Percentiles rank a stretch among this genome's conserved stretches.
These are phyloP conservation scores for Stachybotrys echinatus DNA, from an alignment of 2,329 filamentous ascomycete genomes.

Conservation along the genomic window DNA sequence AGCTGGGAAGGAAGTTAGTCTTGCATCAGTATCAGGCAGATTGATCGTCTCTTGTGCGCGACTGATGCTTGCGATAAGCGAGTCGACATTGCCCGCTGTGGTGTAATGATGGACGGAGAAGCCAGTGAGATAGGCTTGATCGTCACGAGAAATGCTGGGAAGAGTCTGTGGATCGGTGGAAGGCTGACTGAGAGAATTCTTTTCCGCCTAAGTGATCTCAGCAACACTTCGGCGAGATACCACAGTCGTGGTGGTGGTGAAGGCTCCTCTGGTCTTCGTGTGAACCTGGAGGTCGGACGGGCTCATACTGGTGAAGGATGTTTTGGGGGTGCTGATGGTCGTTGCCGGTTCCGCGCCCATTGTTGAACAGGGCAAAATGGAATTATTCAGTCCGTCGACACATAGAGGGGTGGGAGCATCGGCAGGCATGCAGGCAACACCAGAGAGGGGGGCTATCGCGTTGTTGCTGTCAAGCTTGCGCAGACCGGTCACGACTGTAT, in stretches of 20 bases:
- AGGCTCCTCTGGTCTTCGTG: conserved; percentile 11
- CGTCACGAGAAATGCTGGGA: conserved; percentile 8
- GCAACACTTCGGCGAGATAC: conserved; percentile 21
- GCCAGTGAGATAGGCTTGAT: conserved; percentile 3
- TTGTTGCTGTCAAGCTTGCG: conserved; percentile 1
- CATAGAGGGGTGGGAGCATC: background rate
- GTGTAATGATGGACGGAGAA: conserved; percentile 15
- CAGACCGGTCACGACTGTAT: conserved; percentile 12
- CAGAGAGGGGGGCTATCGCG: background rate
- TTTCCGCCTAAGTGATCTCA: conserved; percentile 22
- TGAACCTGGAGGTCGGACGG: conserved; percentile 13
- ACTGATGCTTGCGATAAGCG: conserved; percentile 13
- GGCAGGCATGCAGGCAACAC: background rate
- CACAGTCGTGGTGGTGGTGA: conserved; percentile 18
- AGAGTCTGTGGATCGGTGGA: background rate
- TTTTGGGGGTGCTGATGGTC: conserved; percentile 25
- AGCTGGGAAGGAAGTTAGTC: conserved; percentile 28
- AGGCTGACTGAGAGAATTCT: background rate
- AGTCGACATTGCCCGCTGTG: conserved; percentile 9
- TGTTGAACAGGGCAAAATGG: conserved; percentile 17
- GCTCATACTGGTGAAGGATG: conserved; percentile 20
- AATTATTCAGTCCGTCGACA: conserved; percentile 10
- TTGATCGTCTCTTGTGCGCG: conserved; percentile 10
- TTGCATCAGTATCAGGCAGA: conserved; percentile 12
- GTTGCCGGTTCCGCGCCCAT: conserved; percentile 23